Percentiles rank a stretch among this genome's conserved stretches.
phyloP scores from a whole-genome alignment of 75 land plant genomes.

The Cryptomeria japonica region DNA sequence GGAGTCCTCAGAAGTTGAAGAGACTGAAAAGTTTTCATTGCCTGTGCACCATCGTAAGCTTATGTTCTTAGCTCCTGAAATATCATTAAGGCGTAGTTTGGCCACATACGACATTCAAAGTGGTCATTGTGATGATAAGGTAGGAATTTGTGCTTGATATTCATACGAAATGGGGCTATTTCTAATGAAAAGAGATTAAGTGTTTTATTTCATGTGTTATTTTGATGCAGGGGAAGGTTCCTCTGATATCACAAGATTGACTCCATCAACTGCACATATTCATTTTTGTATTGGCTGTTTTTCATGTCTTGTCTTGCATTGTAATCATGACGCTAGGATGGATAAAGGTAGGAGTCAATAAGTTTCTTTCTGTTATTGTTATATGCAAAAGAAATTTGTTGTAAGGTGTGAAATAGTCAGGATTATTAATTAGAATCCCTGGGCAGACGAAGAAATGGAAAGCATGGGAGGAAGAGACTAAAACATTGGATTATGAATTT shows the following conservation, averaged over 20 bases:
- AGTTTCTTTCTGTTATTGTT: too few species aligned
- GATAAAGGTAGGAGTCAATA: conserved; percentile 32
- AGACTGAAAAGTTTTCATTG: too few species aligned
- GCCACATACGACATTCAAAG: too few species aligned
- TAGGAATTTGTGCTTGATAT: too few species aligned
- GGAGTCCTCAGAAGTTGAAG: not conserved
- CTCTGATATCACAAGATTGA: too few species aligned
- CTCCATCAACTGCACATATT: too few species aligned
- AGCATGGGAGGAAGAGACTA: not conserved
- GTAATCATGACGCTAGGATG: conserved; percentile 43
- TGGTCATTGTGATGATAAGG: too few species aligned
- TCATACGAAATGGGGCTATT: not conserved
- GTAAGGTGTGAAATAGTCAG: too few species aligned
- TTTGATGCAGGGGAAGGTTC: conserved; percentile 41
- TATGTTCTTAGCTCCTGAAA: too few species aligned
- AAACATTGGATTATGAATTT: not conserved
- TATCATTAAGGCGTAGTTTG: too few species aligned
- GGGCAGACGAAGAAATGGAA: not conserved
- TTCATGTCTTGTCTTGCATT: conserved; percentile 60
- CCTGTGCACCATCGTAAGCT: too few species aligned
- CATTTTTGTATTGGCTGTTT: not conserved
- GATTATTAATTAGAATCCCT: not conserved
- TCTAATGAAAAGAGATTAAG: conserved; percentile 29
- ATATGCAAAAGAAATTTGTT: too few species aligned
- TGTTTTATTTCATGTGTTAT: conserved; percentile 54